phyloP scores from a whole-genome alignment of 73 alveolate genomes.

The Symbiodinium natans region DNA sequence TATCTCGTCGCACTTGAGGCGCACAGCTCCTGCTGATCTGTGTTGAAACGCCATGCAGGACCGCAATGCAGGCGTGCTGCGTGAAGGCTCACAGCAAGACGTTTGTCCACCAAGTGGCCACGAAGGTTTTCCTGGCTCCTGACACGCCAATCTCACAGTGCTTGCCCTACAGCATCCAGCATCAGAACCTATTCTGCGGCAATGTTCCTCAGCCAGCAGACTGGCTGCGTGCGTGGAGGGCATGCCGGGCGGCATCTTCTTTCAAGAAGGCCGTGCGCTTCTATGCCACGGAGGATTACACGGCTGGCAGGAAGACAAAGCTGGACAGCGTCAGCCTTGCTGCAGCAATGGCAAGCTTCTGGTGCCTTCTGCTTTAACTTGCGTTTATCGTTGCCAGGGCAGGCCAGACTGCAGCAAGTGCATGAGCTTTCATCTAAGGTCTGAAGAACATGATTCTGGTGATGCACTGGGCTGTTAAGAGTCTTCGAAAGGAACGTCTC shows the following conservation, averaged over 20 bases:
- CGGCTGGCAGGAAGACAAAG: neutral
- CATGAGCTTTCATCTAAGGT: neutral
- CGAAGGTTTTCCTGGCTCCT: conserved; percentile 18
- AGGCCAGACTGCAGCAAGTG: no score
- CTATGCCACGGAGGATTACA: conserved; percentile 2
- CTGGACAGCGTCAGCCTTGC: neutral
- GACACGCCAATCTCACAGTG: conserved; percentile 28
- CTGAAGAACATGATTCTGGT: conserved; percentile 45
- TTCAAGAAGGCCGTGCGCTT: neutral
- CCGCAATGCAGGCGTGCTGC: conserved; percentile 14
- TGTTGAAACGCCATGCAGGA: neutral
- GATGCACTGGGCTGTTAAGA: conserved; percentile 47
- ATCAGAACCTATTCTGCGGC: conserved; percentile 16
- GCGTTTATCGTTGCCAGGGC: neutral
- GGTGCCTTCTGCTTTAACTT: neutral
- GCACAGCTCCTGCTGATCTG: no score
- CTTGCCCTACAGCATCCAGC: conserved; percentile 10
- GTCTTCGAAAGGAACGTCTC: neutral
- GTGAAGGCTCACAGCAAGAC: neutral
- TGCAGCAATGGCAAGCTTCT: neutral
- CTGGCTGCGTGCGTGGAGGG: conserved; percentile 59
- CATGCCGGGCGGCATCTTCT: neutral
- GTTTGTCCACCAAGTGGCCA: conserved; percentile 23
- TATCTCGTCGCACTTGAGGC: no score
- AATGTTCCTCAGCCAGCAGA: conserved; percentile 37